These are phyloP conservation scores for Lactuca saligna DNA, from an alignment of 129 eudicot genomes.

Conservation along the genomic window DNA sequence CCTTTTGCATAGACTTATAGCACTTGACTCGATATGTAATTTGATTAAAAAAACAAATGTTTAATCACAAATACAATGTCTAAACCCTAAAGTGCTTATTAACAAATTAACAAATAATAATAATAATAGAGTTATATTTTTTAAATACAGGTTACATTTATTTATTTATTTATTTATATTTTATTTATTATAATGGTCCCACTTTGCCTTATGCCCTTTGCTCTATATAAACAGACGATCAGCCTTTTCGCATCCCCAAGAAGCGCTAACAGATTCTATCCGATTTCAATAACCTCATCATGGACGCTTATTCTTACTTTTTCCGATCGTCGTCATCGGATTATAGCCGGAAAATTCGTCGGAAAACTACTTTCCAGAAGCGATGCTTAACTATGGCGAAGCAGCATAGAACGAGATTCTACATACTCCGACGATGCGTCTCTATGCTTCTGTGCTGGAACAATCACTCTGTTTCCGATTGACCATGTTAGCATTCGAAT, in stretches of 20 bases:
- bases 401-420: background rate
- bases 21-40: no score
- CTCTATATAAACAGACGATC: background rate
- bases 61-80: no score
- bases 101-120: no score
- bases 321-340: background rate
- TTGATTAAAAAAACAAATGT: no score
- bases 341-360: background rate
- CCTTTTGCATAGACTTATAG: no score
- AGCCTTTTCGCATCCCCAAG: background rate
- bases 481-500: background rate
- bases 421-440: background rate
- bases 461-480: constrained; percentile 1
- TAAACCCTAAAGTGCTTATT: no score
- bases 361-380: background rate
- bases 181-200: no score
- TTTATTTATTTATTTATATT: no score
- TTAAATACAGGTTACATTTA: no score
- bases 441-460: background rate
- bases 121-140: no score
- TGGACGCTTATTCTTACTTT: background rate
- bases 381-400: background rate
- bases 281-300: background rate
- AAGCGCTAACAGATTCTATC: background rate
- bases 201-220: background rate